Conservation (phyloP, 148 eudicot genomes). For the Camellia granthamiana region DNA sequence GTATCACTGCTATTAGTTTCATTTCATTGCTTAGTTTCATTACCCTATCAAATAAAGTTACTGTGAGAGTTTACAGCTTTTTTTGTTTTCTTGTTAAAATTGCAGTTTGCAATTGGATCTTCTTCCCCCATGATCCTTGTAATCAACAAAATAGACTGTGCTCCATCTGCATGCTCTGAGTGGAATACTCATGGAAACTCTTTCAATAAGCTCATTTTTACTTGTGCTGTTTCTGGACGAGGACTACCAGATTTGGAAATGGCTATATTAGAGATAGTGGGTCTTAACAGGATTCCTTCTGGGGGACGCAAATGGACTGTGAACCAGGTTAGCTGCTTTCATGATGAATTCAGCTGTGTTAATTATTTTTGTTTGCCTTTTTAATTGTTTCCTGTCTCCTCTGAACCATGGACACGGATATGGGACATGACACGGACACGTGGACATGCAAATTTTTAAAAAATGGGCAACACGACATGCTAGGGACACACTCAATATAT, state of each 20-base stretch:
- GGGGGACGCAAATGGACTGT: conserved; percentile 85
- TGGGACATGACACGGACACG: no score
- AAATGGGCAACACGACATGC: no score
- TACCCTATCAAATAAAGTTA: neutral
- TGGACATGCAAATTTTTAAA: no score
- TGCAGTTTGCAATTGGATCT: conserved; percentile 45
- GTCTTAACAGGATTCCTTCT: conserved; percentile 57
- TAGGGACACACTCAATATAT: no score
- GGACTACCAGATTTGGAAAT: conserved; percentile 72
- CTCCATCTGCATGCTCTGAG: conserved; percentile 32
- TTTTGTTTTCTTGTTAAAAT: conserved; percentile 10
- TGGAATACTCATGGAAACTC: conserved; percentile 28
- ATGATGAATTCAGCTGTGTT: neutral
- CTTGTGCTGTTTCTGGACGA: conserved; percentile 88
- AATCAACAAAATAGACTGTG: conserved; percentile 85
- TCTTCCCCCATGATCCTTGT: conserved; percentile 74
- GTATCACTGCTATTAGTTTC: neutral
- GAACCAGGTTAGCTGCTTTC: conserved; percentile 61
- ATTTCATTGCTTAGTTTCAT: neutral
- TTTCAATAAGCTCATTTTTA: conserved; percentile 56
- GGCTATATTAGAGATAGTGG: conserved; percentile 70
- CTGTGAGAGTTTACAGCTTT: neutral
- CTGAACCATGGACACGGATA: no score
- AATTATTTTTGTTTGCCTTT: neutral
- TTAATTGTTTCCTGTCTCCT: neutral